phyloP scores from a whole-genome alignment of 768 basidiomycete genomes.

The Tubosaeta sp. region DNA sequence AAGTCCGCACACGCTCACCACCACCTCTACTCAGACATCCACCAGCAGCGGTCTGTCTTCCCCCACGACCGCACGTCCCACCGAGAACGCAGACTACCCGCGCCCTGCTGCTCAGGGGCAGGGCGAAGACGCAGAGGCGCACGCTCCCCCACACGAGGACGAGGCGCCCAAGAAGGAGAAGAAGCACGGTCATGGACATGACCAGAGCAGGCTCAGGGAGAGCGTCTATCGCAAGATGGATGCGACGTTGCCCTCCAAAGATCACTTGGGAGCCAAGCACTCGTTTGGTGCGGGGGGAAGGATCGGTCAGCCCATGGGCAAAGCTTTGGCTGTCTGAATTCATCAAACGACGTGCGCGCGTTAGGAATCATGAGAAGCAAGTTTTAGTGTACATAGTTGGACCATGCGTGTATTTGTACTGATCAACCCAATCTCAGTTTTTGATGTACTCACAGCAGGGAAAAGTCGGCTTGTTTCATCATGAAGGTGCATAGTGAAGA shows the following conservation, averaged over 20 bases:
- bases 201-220: constrained; percentile 46
- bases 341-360: not conserved
- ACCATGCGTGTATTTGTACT: constrained; percentile 19
- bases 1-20: constrained; percentile 10
- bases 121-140: constrained; percentile 24
- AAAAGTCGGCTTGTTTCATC: constrained; percentile 14
- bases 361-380: not conserved
- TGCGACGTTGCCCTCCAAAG: constrained; percentile 46
- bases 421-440: not conserved
- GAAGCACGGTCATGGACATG: constrained; percentile 36
- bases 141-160: constrained; percentile 41
- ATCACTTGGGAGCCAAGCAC: constrained; percentile 30
- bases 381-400: constrained; percentile 8
- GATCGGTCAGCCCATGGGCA: constrained; percentile 58
- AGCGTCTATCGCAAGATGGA: constrained; percentile 44
- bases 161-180: constrained; percentile 47
- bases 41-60: not conserved
- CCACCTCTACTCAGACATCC: not conserved
- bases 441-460: not conserved
- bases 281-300: constrained; percentile 43
- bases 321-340: constrained; percentile 31
- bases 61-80: constrained; percentile 8
- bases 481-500: constrained; percentile 19
- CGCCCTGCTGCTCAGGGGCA: constrained; percentile 44
- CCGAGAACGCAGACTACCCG: constrained; percentile 44